phyloP scores from a whole-genome alignment of 2,329 filamentous ascomycete species.

The Verticillium tricorpus region DNA sequence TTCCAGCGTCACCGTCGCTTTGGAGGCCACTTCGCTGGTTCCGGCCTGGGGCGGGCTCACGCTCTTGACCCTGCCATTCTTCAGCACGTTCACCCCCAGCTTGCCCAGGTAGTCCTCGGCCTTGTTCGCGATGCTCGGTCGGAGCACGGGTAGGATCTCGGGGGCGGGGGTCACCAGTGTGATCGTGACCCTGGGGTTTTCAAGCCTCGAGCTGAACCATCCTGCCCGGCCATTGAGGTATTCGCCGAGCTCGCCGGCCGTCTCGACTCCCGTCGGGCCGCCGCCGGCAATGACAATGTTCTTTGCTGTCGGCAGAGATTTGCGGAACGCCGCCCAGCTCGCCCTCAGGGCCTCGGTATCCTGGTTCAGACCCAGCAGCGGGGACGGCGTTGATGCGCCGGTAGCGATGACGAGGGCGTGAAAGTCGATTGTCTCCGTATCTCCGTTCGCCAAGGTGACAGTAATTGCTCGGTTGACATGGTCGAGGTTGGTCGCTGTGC shows the following conservation, averaged over 20 bases:
- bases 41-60: slow-evolving; percentile 26
- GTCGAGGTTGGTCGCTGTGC: slow-evolving; percentile 30
- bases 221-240: slow-evolving; percentile 41
- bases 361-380: slow-evolving; percentile 33
- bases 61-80: slow-evolving; percentile 29
- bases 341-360: slow-evolving; percentile 26
- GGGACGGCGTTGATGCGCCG: slow-evolving; percentile 39
- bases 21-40: slow-evolving; percentile 16
- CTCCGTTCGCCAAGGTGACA: slow-evolving; percentile 13
- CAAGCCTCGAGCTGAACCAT: slow-evolving; percentile 25
- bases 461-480: slow-evolving; percentile 25
- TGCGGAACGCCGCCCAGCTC: slow-evolving; percentile 34
- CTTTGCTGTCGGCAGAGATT: slow-evolving; percentile 31
- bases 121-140: slow-evolving; percentile 28
- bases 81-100: slow-evolving; percentile 42
- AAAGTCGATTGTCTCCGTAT: slow-evolving; percentile 17
- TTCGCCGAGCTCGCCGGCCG: slow-evolving; percentile 46
- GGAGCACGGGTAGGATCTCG: slow-evolving; percentile 35
- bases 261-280: slow-evolving; percentile 45
- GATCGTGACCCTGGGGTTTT: slow-evolving; percentile 32
- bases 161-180: slow-evolving; percentile 35
- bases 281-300: slow-evolving; percentile 44
- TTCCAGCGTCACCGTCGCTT: slow-evolving; percentile 30
- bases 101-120: slow-evolving; percentile 36
- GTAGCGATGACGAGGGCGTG: slow-evolving; percentile 45